Conservation (phyloP, 1,284 basidiomycete species). For the Naganishia sp. region DNA sequence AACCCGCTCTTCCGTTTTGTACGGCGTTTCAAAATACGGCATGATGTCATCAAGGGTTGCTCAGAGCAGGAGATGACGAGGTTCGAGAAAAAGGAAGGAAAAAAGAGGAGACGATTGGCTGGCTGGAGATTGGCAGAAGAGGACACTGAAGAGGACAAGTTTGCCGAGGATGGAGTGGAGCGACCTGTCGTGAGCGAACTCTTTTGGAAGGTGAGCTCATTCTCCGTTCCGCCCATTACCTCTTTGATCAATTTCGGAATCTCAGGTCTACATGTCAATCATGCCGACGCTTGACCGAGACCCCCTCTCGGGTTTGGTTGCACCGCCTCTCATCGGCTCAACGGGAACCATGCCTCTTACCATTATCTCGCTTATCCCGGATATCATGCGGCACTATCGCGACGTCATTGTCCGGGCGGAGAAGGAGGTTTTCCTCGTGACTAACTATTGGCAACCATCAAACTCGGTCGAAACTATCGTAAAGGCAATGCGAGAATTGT, state of each 20-base stretch:
- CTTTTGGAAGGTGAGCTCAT: constrained; percentile 50
- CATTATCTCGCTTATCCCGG: constrained; percentile 59
- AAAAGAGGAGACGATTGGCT: constrained; percentile 43
- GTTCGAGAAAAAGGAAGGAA: constrained; percentile 41
- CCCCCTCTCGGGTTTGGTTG: constrained; percentile 59
- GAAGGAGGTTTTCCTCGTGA: constrained; percentile 63
- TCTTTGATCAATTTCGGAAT: constrained; percentile 5
- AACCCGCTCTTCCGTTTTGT: constrained; percentile 46
- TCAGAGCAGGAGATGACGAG: constrained; percentile 41
- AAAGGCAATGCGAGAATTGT: constrained; percentile 61
- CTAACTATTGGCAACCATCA: constrained; percentile 62
- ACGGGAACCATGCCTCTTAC: constrained; percentile 61
- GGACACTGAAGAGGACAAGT: constrained; percentile 42
- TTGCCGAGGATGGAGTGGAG: constrained; percentile 42
- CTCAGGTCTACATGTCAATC: constrained; percentile 60
- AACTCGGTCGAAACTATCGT: constrained; percentile 61
- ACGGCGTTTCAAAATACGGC: constrained; percentile 48
- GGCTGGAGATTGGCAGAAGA: constrained; percentile 50
- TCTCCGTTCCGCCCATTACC: background rate
- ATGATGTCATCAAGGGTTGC: constrained; percentile 51
- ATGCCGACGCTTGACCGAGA: constrained; percentile 59
- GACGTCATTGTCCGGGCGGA: constrained; percentile 61
- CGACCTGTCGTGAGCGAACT: constrained; percentile 41
- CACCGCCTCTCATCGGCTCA: constrained; percentile 60
- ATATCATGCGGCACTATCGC: constrained; percentile 63